These are phyloP conservation scores for Litsea cubeba DNA, from an alignment of 164 flowering plant species.

Conservation along the genomic window DNA sequence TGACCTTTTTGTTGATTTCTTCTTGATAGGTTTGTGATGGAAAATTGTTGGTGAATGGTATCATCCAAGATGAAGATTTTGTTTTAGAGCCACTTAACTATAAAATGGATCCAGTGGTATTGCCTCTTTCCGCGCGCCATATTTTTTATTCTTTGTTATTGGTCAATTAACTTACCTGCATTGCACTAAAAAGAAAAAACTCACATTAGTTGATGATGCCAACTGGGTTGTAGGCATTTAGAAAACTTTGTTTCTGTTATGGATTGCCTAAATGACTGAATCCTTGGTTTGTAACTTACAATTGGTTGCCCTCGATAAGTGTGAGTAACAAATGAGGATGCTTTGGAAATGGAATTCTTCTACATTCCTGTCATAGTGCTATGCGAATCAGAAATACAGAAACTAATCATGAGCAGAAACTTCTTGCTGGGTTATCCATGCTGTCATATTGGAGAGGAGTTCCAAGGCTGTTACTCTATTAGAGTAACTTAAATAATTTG, in stretches of 20 bases:
- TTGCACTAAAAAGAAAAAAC: neutral
- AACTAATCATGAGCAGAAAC: too few relatives aligned
- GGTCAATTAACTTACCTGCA: neutral
- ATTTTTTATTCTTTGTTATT: neutral
- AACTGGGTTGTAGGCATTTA: neutral
- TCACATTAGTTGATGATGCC: too few relatives aligned
- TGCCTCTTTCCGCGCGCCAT: neutral
- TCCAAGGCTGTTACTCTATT: too few relatives aligned
- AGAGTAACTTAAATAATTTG: too few relatives aligned
- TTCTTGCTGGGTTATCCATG: too few relatives aligned
- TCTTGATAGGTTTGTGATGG: conserved; percentile 64
- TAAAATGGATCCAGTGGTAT: conserved; percentile 78
- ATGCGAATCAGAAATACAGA: neutral
- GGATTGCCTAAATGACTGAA: neutral
- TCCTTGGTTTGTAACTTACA: neutral
- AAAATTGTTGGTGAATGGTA: conserved; percentile 73
- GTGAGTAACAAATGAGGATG: neutral
- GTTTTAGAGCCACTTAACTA: conserved; percentile 81
- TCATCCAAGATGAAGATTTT: conserved; percentile 69
- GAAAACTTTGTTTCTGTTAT: neutral
- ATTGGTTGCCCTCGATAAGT: neutral
- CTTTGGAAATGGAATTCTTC: neutral
- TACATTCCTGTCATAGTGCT: neutral
- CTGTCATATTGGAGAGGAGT: too few relatives aligned
- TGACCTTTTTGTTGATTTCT: neutral